phyloP scores from a whole-genome alignment of 192 early-diverging fungal species.

The Cladochytrium replicatum region DNA sequence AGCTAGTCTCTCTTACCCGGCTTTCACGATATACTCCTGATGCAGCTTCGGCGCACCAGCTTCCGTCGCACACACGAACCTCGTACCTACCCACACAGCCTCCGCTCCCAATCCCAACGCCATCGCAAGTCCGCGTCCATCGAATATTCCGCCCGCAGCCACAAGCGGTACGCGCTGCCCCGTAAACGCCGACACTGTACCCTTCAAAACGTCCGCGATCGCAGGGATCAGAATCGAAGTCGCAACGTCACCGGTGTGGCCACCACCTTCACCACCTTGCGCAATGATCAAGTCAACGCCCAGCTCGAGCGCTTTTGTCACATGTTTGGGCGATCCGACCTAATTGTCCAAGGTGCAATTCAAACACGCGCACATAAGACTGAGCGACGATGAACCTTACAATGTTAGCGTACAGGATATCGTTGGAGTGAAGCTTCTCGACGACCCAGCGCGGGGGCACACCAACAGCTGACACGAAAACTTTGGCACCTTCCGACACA shows the following conservation, averaged over 20 bases:
- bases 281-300: conserved; percentile 38
- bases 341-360: no score
- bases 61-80: conserved; percentile 34
- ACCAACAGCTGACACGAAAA: conserved; percentile 36
- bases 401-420: conserved; percentile 19
- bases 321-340: conserved; percentile 29
- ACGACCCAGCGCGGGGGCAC: conserved; percentile 35
- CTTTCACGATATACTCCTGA: conserved; percentile 28
- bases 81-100: conserved; percentile 38
- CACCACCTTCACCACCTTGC: conserved; percentile 38
- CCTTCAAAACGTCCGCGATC: conserved; percentile 33
- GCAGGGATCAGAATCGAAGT: conserved; percentile 29
- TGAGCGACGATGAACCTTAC: no score
- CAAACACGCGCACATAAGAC: no score
- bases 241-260: conserved; percentile 30
- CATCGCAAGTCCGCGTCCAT: conserved; percentile 34
- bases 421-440: conserved; percentile 31
- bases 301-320: conserved; percentile 26
- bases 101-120: conserved; percentile 28
- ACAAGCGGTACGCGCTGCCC: conserved; percentile 30
- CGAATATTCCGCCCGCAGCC: conserved; percentile 37
- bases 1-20: conserved; percentile 15
- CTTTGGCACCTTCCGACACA: conserved; percentile 21
- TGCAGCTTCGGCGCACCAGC: conserved; percentile 31
- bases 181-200: conserved; percentile 22